These are phyloP conservation scores for Rickenella mellea DNA, from an alignment of 768 basidiomycete genomes.

Conservation along the genomic window DNA sequence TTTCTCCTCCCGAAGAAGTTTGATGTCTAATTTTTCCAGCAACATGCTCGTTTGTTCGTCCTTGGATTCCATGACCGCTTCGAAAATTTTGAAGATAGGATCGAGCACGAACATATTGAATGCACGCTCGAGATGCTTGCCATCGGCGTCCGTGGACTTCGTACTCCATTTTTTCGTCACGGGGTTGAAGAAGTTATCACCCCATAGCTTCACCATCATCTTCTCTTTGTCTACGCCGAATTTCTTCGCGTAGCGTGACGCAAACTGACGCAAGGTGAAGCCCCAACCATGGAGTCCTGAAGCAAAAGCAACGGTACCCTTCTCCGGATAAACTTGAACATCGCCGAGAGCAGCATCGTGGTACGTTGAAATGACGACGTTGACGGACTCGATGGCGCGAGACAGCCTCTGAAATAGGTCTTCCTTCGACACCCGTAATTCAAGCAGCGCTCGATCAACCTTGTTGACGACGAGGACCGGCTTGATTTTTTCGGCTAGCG, in stretches of 20 bases:
- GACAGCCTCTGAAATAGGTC: constrained; percentile 42
- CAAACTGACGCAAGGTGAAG: constrained; percentile 43
- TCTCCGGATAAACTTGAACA: constrained; percentile 40
- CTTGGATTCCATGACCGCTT: constrained; percentile 43
- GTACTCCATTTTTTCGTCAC: constrained; percentile 46
- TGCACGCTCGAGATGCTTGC: constrained; percentile 33
- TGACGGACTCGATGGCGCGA: constrained; percentile 43
- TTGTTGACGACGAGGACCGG: constrained; percentile 47
- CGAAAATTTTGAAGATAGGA: constrained; percentile 44
- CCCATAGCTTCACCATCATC: constrained; percentile 42
- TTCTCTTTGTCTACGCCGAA: constrained; percentile 43
- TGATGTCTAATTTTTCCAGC: constrained; percentile 40
- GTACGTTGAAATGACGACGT: constrained; percentile 45
- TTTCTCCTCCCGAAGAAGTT: constrained; percentile 32
- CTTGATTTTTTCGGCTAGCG: constrained; percentile 42
- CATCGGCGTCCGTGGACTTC: constrained; percentile 28
- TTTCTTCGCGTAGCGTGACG: constrained; percentile 40
- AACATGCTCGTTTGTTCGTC: constrained; percentile 33
- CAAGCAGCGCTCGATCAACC: constrained; percentile 44
- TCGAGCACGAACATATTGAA: constrained; percentile 46
- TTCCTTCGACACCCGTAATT: constrained; percentile 42
- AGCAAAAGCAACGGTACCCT: constrained; percentile 42
- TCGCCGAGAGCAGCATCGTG: constrained; percentile 35
- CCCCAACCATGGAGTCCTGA: constrained; percentile 48
- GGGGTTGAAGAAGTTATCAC: constrained; percentile 47